phyloP scores from a whole-genome alignment of 768 basidiomycete genomes.

The Auricularia sp. region DNA sequence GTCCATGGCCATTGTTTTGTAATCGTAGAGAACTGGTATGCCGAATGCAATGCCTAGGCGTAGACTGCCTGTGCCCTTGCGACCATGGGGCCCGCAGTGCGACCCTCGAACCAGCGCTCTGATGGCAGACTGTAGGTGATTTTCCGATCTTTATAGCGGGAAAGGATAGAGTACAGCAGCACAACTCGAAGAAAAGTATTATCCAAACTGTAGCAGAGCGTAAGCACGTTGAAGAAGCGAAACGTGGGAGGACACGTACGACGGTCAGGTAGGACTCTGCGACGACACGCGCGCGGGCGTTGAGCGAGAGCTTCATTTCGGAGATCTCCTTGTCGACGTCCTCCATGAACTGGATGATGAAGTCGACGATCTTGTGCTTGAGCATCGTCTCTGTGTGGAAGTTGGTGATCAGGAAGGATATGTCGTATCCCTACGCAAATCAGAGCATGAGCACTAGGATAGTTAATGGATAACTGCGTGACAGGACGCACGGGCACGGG shows the following conservation, averaged over 20 bases:
- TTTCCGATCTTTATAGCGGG: slow-evolving; percentile 9
- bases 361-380: slow-evolving; percentile 99
- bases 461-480: too few relatives aligned
- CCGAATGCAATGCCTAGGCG: too few relatives aligned
- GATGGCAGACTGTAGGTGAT: slow-evolving; percentile 19
- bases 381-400: slow-evolving; percentile 96
- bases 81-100: too few relatives aligned
- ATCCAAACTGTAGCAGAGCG: too few relatives aligned
- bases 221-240: too few relatives aligned
- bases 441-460: too few relatives aligned
- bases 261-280: slow-evolving; percentile 92
- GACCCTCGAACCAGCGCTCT: slow-evolving; percentile 4
- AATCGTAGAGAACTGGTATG: too few relatives aligned
- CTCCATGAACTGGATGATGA: slow-evolving; percentile 99
- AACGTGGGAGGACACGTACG: slow-evolving; percentile 37
- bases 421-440: slow-evolving; percentile 78
- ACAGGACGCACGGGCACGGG: slow-evolving; percentile 62
- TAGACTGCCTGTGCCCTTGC: too few relatives aligned
- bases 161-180: too few relatives aligned
- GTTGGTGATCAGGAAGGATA: slow-evolving; percentile 97
- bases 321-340: slow-evolving; percentile 99
- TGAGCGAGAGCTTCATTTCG: slow-evolving; percentile 96
- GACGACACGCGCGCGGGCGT: slow-evolving; percentile 91
- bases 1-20: too few relatives aligned
- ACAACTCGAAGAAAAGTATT: too few relatives aligned